A percentile compares a stretch with the other conserved stretches of the same genome.
phyloP scores from a whole-genome alignment of 108 stramenopile genomes.

The Seminavis robusta region DNA sequence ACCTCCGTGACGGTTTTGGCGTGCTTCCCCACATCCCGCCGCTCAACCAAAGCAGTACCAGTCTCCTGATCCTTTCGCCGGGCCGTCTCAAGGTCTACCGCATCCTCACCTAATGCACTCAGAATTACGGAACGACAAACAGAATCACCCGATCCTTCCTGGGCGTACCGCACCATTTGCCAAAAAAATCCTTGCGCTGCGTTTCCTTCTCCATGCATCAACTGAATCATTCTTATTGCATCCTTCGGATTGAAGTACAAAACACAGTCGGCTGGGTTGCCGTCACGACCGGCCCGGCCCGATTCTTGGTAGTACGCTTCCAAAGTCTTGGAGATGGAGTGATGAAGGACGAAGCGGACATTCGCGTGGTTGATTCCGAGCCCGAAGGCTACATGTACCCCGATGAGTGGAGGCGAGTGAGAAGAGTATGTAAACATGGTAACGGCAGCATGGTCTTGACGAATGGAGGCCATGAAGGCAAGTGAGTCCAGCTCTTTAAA shows the following conservation, averaged over 20 bases:
- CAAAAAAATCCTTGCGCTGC: conserved; percentile 47
- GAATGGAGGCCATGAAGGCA: too few relatives aligned
- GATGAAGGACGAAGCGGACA: conserved; percentile 84
- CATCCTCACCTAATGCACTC: conserved; percentile 54
- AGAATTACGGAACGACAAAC: conserved; percentile 64
- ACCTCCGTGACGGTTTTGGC: conserved; percentile 52
- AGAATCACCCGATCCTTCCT: conserved; percentile 60
- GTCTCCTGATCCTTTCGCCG: too few relatives aligned
- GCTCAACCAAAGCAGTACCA: conserved; percentile 26
- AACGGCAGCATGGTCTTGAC: too few relatives aligned
- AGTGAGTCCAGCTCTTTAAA: too few relatives aligned
- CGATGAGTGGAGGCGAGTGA: too few relatives aligned
- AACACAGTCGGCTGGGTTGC: conserved; percentile 79
- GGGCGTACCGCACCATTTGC: conserved; percentile 76
- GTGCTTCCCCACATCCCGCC: conserved; percentile 56
- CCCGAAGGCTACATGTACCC: conserved; percentile 96
- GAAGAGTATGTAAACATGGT: too few relatives aligned
- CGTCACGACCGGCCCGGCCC: conserved; percentile 94
- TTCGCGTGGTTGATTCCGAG: conserved; percentile 95
- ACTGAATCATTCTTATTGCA: conserved; percentile 57
- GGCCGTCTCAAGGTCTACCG: conserved; percentile 9
- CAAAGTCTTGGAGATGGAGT: conserved; percentile 80
- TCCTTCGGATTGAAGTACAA: conserved; percentile 81
- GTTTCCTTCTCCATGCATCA: conserved; percentile 70
- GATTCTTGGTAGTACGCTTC: conserved; percentile 96